Conservation (phyloP, 305 asterid genomes). For the Galium porrigens region DNA sequence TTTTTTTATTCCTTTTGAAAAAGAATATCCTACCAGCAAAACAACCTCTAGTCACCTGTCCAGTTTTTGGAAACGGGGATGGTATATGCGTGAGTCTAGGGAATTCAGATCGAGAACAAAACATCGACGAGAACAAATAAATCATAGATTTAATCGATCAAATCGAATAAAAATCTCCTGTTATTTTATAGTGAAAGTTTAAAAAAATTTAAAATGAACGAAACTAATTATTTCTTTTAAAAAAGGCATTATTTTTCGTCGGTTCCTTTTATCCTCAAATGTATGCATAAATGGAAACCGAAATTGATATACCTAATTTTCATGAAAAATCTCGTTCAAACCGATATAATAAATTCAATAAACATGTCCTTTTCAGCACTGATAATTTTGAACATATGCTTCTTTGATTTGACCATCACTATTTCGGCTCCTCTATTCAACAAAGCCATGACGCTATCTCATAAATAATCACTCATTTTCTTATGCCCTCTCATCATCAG, state of each 20-base stretch:
- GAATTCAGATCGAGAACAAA: too few relatives aligned
- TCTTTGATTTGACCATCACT: conserved; percentile 7
- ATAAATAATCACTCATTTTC: neutral
- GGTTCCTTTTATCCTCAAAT: neutral
- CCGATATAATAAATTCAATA: neutral
- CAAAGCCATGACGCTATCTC: neutral
- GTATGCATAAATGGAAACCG: neutral
- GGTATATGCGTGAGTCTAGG: too few relatives aligned
- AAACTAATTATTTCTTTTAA: too few relatives aligned
- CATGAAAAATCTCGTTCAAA: neutral
- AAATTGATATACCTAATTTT: neutral
- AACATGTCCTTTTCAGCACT: neutral
- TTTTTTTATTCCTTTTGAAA: too few relatives aligned
- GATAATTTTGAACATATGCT: conserved; percentile 1
- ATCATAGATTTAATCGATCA: too few relatives aligned
- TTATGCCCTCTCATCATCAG: neutral
- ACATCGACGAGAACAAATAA: too few relatives aligned
- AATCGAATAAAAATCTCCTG: too few relatives aligned
- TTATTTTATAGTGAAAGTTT: too few relatives aligned
- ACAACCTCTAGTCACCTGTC: too few relatives aligned
- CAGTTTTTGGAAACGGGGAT: too few relatives aligned
- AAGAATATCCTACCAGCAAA: too few relatives aligned
- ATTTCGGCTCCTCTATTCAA: neutral
- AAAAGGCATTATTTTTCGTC: neutral
- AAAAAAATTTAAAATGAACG: too few relatives aligned